Conservation (phyloP, 352 stramenopile species). For the Phytopythium litorale region DNA sequence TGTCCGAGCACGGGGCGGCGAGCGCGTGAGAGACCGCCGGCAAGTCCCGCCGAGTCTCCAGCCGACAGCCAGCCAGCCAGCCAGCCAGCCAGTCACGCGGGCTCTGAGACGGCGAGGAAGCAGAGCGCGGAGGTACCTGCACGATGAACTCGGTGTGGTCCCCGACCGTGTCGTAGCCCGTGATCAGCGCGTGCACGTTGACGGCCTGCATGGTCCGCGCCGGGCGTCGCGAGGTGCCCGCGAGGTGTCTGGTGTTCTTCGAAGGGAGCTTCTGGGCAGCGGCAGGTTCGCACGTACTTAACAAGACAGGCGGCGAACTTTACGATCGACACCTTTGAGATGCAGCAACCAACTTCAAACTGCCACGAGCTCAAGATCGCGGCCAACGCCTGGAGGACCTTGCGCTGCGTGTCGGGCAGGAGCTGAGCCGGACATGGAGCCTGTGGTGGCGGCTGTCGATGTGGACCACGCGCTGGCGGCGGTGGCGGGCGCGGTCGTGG, state of each 20-base stretch:
- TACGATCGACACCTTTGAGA: background rate
- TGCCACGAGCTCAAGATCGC: background rate
- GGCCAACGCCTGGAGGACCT: background rate
- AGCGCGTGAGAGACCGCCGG: background rate
- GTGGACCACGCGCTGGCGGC: constrained; percentile 61
- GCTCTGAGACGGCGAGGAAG: no score
- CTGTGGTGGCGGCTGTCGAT: constrained; percentile 50
- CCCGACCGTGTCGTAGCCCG: constrained; percentile 75
- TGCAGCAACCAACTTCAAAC: constrained; percentile 1
- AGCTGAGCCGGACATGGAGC: constrained; percentile 17
- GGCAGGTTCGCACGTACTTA: background rate
- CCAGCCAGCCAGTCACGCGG: no score
- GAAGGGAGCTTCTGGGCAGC: background rate
- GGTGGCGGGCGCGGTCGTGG: constrained; percentile 34
- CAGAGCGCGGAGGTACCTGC: constrained; percentile 29
- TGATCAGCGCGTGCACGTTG: constrained; percentile 79
- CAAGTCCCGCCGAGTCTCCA: no score
- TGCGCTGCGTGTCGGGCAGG: background rate
- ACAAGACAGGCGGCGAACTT: background rate
- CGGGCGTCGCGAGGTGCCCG: background rate
- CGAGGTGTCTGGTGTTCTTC: background rate
- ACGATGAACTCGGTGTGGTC: constrained; percentile 87
- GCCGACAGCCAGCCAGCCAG: no score
- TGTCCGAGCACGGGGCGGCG: constrained; percentile 10
- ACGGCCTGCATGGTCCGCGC: constrained; percentile 40